Base-by-base conservation (phyloP, 2,329 filamentous ascomycete genomes). In the Pestalotiopsis sp. region DNA sequence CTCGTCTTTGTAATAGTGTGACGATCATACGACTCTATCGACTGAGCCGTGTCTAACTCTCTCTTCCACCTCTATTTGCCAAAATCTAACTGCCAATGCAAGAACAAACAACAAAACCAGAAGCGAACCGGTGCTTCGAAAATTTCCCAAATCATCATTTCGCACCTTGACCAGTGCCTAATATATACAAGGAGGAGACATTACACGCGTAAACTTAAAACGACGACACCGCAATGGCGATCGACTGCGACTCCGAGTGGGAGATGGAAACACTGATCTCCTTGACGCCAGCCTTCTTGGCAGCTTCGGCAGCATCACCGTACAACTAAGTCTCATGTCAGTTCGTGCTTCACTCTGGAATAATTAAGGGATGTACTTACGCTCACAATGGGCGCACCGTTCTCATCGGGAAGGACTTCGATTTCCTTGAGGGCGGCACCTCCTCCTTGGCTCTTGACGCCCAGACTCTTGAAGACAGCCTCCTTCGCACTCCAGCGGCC, bases 401-500 rank as follows among this genome's bases (percentile, higher is more conserved):
- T 92, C 73, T 92, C 90, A 77, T 95, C 91, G 76, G 91, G 91
- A 71, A 89, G 81, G 75, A 99, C 95, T 84, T 99, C 97, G 83
- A 99, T 99, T 57, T 98, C 95, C 85, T 92, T 96, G 82, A 99
- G 82, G 17, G 94, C 87, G 69, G 96, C 95, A 72, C 97, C 96
- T 11, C 92, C 95, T 70, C 96, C 96, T 82, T 93, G 91, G 81
- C 95, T 92, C 74, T 88, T 84, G 13, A 98, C 95, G 73, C 95
- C 94, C 14, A 99, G 86, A 49, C 93, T 94, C 89, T 99, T 99
- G 88, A 99, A 99, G 0, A 99, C 95, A 36, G 96, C 96, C 83
- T 99, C 96, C 85, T 99, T 99, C 45, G 96, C 96, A 76, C 92
- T 95, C 96, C 96, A 99, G 74, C 94, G 91, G 64, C 96, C 96